Percentiles rank a stretch among this genome's conserved stretches.
phyloP scores from a whole-genome alignment of 2,329 filamentous ascomycete genomes.

The Sarocladium oryzae region DNA sequence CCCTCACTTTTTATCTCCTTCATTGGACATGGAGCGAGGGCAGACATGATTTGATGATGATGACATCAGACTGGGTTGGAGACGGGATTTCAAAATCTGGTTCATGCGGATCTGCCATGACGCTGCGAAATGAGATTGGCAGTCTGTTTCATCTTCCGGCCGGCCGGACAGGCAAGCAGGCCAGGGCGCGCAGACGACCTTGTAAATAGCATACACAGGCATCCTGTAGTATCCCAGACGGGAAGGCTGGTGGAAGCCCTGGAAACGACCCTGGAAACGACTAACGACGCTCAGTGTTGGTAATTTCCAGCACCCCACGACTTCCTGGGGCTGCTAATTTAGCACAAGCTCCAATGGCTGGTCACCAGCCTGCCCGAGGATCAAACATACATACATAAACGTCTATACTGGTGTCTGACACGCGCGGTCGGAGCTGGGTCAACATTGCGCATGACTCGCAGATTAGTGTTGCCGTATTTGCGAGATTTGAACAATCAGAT shows the following conservation, averaged over 20 bases:
- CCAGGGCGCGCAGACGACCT: too few relatives aligned
- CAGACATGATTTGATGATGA: not conserved
- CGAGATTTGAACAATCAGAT: not conserved
- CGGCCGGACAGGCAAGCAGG: too few relatives aligned
- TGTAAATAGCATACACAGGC: not conserved
- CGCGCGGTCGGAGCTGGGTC: not conserved
- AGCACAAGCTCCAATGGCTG: not conserved
- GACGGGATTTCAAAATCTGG: not conserved
- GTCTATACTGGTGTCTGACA: not conserved
- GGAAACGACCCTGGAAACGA: not conserved
- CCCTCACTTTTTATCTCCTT: too few relatives aligned
- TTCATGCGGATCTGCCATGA: not conserved
- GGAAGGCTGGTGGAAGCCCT: conserved; percentile 5
- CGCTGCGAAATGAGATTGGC: not conserved
- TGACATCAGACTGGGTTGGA: not conserved
- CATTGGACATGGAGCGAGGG: too few relatives aligned
- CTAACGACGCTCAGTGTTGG: not conserved
- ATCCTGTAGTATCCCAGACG: not conserved
- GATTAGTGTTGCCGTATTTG: not conserved
- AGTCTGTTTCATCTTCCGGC: not conserved
- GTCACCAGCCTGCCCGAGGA: too few relatives aligned
- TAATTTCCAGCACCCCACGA: conserved; percentile 4
- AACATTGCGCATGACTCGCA: conserved; percentile 2
- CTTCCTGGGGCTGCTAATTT: conserved; percentile 5
- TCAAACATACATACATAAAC: too few relatives aligned